A percentile compares a stretch with the other conserved stretches of the same genome.
phyloP scores from a whole-genome alignment of 2,329 filamentous ascomycete genomes.

The Nakataea oryzae region DNA sequence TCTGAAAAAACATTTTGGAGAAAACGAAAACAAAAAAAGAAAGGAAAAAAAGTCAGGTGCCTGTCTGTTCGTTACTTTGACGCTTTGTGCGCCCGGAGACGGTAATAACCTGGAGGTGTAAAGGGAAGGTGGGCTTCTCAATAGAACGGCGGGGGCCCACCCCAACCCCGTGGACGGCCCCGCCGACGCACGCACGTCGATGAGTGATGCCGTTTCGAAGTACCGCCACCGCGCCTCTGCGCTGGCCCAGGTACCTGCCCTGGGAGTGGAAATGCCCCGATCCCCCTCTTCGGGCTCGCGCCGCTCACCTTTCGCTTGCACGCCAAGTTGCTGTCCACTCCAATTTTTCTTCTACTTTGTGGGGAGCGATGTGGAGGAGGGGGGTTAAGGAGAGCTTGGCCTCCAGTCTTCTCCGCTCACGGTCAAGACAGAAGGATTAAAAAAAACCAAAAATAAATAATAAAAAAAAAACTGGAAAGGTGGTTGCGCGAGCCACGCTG shows the following conservation, averaged over 20 bases:
- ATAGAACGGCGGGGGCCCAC: too few species aligned
- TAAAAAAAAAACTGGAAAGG: background rate
- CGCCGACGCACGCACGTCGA: background rate
- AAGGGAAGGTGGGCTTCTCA: too few species aligned
- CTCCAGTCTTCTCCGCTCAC: background rate
- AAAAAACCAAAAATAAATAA: background rate
- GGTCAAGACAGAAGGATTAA: too few species aligned
- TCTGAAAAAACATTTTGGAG: conserved; percentile 1
- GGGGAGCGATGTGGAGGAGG: background rate
- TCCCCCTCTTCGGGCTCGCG: background rate
- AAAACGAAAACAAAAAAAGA: conserved; percentile 1
- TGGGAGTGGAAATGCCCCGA: background rate
- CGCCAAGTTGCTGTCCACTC: background rate
- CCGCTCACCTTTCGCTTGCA: background rate
- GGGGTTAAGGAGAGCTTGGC: background rate
- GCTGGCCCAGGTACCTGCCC: background rate
- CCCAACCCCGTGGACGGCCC: background rate
- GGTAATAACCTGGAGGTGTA: background rate
- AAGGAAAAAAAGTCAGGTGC: conserved; percentile 10
- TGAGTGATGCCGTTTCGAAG: background rate
- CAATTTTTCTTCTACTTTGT: background rate
- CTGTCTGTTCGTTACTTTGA: background rate
- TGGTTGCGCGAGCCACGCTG: background rate
- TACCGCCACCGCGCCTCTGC: background rate
- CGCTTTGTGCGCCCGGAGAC: background rate